Evolutionary conservation across 495 filamentous ascomycete genomes (phyloP).

Genomic region (Penicillium canariense): DNA sequence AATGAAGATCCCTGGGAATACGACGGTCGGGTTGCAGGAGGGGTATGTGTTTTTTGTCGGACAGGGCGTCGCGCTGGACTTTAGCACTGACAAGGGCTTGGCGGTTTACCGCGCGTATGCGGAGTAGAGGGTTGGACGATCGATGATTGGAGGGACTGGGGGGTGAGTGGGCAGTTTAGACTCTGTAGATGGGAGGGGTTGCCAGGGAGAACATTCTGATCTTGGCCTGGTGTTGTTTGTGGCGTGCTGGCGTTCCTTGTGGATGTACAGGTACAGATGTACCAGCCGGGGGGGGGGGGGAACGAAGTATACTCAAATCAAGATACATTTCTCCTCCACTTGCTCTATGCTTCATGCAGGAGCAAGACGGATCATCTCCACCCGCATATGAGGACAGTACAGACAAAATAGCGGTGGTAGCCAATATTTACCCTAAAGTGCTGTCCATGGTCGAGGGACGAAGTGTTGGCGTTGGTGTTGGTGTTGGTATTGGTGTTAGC

Average conservation of each 20-base stretch:
- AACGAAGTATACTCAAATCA: no score
- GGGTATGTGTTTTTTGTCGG: constrained; percentile 69
- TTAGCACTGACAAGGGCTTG: constrained; percentile 48
- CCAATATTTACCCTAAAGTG: no score
- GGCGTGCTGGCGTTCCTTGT: neutral
- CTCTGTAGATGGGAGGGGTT: neutral
- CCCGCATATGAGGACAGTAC: no score
- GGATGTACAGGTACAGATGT: neutral
- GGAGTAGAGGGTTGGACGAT: constrained; percentile 40
- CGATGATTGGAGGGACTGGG: neutral
- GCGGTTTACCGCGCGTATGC: constrained; percentile 56
- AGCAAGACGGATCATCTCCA: no score
- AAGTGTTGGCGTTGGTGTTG: no score
- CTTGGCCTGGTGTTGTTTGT: neutral
- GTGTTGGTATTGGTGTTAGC: no score
- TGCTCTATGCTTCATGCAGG: no score
- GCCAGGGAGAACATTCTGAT: neutral
- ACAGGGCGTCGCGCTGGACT: constrained; percentile 52
- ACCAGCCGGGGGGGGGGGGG: no score
- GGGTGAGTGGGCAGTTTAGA: neutral
- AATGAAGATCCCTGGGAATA: constrained; percentile 52
- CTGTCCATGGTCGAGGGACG: no score
- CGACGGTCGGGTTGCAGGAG: constrained; percentile 54
- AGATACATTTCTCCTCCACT: no score
- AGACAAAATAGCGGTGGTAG: no score